These are phyloP conservation scores for Trichoderma gracile DNA, from an alignment of 2,329 filamentous ascomycete species.

Conservation along the genomic window DNA sequence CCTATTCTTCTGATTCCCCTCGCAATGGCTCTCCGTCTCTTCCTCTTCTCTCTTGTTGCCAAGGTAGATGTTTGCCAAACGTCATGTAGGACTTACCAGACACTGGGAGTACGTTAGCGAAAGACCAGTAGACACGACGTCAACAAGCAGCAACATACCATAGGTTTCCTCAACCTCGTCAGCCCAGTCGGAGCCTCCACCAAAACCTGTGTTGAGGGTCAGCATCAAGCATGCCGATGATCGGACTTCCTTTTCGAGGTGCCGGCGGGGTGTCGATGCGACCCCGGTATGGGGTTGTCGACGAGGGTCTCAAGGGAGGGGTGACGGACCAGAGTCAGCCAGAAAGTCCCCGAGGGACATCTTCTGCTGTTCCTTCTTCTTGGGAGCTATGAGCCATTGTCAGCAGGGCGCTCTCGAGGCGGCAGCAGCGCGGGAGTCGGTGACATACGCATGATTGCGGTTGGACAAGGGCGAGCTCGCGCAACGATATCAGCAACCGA, in stretches of 20 bases:
- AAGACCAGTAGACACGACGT: background rate
- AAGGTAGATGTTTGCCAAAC: background rate
- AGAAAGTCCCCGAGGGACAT: conserved; percentile 98
- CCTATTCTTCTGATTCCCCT: background rate
- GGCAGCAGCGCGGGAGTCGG: conserved; percentile 23
- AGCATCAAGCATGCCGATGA: conserved; percentile 29
- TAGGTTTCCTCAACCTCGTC: conserved; percentile 95
- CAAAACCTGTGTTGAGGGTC: conserved; percentile 45
- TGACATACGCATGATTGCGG: conserved; percentile 63
- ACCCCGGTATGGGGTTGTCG: conserved; percentile 27
- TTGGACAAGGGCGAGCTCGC: conserved; percentile 47
- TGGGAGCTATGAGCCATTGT: conserved; percentile 65
- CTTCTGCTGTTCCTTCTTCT: conserved; percentile 93
- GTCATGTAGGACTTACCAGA: conserved; percentile 37
- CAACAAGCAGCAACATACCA: conserved; percentile 53
- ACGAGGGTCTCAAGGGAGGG: conserved; percentile 31
- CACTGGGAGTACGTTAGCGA: conserved; percentile 38
- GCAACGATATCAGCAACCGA: conserved; percentile 47
- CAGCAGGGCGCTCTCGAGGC: conserved; percentile 19
- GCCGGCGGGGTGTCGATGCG: conserved; percentile 30
- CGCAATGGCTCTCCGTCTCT: too few relatives aligned
- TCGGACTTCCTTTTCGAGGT: conserved; percentile 35
- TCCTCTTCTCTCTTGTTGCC: background rate
- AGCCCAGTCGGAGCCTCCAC: conserved; percentile 79
- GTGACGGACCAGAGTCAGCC: conserved; percentile 72